These are phyloP conservation scores for Cryomyces minteri DNA, from an alignment of 495 filamentous ascomycete genomes.

Conservation along the genomic window DNA sequence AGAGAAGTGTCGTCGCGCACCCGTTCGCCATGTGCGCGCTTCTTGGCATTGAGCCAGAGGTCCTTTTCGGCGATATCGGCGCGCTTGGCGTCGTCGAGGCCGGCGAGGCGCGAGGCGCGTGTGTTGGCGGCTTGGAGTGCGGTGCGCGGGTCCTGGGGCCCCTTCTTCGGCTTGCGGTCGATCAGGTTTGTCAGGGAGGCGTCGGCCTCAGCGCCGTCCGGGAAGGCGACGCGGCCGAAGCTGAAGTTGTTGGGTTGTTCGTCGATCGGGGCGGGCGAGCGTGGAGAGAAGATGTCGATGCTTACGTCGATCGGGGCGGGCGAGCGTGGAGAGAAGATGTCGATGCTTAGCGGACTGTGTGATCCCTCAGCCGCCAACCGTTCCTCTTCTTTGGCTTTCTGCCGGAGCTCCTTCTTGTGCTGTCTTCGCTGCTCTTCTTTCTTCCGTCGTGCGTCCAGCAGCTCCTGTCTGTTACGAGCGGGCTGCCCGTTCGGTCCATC, in stretches of 20 bases:
- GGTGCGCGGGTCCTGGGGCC: slow-evolving; percentile 62
- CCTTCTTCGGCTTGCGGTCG: slow-evolving; percentile 42
- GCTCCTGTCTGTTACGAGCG: slow-evolving; percentile 65
- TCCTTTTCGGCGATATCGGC: slow-evolving; percentile 85
- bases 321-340: slow-evolving; percentile 14
- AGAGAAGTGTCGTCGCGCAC: slow-evolving; percentile 76
- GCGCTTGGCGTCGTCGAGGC: slow-evolving; percentile 57
- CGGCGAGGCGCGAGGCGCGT: slow-evolving; percentile 47
- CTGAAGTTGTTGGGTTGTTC: slow-evolving; percentile 48
- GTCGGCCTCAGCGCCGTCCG: slow-evolving; percentile 62
- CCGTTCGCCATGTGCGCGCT: slow-evolving; percentile 72
- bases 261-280: slow-evolving; percentile 22
- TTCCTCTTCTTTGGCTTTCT: slow-evolving; percentile 58
- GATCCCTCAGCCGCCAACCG: slow-evolving; percentile 35
- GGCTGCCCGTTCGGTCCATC: slow-evolving; percentile 62
- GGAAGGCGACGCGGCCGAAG: slow-evolving; percentile 75
- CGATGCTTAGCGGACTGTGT: slow-evolving; percentile 8
- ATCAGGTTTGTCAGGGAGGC: slow-evolving; percentile 42
- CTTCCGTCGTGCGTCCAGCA: slow-evolving; percentile 71
- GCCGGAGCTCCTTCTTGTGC: slow-evolving; percentile 66
- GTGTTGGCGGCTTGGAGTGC: slow-evolving; percentile 49
- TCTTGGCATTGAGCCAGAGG: slow-evolving; percentile 77
- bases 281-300: slow-evolving; percentile 9
- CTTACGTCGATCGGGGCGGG: slow-evolving; percentile 24
- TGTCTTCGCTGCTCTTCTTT: slow-evolving; percentile 73